phyloP scores from a whole-genome alignment of 2,329 filamentous ascomycete species.

The Zasmidium angulare region DNA sequence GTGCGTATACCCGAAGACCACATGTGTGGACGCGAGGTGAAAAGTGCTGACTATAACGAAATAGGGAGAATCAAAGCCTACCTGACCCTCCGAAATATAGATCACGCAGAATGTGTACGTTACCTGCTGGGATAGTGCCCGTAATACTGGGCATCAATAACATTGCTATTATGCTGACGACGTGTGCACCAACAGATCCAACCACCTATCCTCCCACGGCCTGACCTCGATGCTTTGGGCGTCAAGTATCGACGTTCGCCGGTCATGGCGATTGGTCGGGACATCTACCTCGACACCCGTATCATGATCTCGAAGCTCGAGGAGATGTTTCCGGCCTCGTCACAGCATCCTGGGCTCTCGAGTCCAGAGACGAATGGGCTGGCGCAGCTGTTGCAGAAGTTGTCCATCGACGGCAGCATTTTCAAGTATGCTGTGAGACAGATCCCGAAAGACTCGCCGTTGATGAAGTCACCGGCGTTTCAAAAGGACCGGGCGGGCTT shows the following conservation, averaged over 20 bases:
- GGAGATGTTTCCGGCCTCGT: constrained; percentile 46
- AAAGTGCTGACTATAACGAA: too few species aligned
- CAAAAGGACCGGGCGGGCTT: constrained; percentile 56
- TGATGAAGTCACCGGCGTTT: constrained; percentile 60
- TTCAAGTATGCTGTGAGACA: constrained; percentile 56
- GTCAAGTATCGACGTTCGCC: constrained; percentile 70
- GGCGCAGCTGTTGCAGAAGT: constrained; percentile 57
- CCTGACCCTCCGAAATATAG: constrained; percentile 63
- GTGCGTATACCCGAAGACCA: too few species aligned
- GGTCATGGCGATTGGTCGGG: constrained; percentile 63
- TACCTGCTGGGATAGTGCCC: neutral
- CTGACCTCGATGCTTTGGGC: constrained; percentile 61
- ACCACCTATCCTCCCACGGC: constrained; percentile 65
- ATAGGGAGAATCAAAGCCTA: constrained; percentile 65
- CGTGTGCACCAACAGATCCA: constrained; percentile 49
- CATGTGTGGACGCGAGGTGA: too few species aligned
- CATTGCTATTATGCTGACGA: constrained; percentile 7
- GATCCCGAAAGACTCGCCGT: constrained; percentile 55
- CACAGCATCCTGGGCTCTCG: constrained; percentile 32
- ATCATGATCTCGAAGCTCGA: constrained; percentile 68
- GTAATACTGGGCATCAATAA: neutral
- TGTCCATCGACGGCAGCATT: constrained; percentile 57
- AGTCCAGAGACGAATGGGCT: constrained; percentile 44
- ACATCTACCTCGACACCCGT: constrained; percentile 69
- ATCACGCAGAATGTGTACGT: constrained; percentile 66